Percentiles rank a stretch among this genome's conserved stretches.
Evolutionary conservation across 2,329 filamentous ascomycete genomes (phyloP).

Genomic region (Cyphellophora attinorum): DNA sequence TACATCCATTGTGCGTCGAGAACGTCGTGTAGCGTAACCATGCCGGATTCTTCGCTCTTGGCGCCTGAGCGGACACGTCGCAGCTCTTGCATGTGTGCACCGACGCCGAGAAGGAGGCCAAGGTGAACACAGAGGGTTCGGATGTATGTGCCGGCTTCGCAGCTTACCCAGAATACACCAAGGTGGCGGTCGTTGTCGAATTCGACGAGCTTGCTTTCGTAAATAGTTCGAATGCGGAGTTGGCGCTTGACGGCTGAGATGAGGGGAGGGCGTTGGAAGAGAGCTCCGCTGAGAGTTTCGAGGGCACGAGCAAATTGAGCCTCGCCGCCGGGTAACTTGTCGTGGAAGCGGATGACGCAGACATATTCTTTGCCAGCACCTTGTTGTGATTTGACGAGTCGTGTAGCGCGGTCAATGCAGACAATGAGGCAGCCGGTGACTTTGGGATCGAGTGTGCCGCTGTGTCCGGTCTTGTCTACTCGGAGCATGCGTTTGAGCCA

Average conservation of each 20-base stretch:
- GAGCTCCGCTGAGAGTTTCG: conserved; percentile 89
- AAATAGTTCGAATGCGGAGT: conserved; percentile 93
- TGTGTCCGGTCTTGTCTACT: conserved; percentile 95
- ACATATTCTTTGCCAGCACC: conserved; percentile 99
- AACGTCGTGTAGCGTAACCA: conserved; percentile 92
- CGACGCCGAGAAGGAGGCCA: conserved; percentile 67
- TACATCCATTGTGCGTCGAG: conserved; percentile 92
- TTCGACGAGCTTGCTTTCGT: conserved; percentile 92
- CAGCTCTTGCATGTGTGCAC: conserved; percentile 97
- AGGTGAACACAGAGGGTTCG: conserved; percentile 95
- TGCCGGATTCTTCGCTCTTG: conserved; percentile 80
- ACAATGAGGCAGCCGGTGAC: conserved; percentile 94
- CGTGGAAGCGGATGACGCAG: conserved; percentile 87
- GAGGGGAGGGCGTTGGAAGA: conserved; percentile 93
- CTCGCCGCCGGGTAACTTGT: conserved; percentile 88
- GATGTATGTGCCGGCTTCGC: conserved; percentile 97
- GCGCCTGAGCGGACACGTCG: conserved; percentile 87
- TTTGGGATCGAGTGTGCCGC: conserved; percentile 94
- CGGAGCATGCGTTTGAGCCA: conserved; percentile 98
- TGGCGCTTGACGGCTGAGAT: conserved; percentile 99
- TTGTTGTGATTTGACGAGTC: conserved; percentile 97
- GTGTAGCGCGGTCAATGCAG: conserved; percentile 91
- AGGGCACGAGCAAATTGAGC: conserved; percentile 86
- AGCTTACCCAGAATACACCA: conserved; percentile 98
- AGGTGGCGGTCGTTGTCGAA: conserved; percentile 98